Evolutionary conservation across 164 flowering plant species (phyloP).

Genomic region (Paratinospora sagittata): DNA sequence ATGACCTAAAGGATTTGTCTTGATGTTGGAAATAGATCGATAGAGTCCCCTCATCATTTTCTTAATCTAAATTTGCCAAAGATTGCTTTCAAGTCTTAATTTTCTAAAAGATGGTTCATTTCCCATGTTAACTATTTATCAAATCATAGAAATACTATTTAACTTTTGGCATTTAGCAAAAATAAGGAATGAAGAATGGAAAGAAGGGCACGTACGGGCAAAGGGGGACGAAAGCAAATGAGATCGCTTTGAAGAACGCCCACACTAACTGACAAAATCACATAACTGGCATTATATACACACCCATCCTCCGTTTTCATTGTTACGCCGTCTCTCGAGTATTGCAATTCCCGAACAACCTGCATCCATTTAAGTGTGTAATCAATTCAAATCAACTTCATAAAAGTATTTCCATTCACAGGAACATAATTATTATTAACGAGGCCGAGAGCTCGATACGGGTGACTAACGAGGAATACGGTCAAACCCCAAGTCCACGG

Average conservation of each 20-base stretch:
- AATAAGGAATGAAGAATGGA: not conserved
- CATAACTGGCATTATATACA: conserved; percentile 63
- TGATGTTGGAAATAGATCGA: no score
- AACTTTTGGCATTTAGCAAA: no score
- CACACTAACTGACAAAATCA: conserved; percentile 78
- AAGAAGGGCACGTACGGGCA: conserved; percentile 57
- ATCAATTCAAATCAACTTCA: no score
- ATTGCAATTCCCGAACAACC: conserved; percentile 83
- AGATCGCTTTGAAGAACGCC: conserved; percentile 91
- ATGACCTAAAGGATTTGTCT: no score
- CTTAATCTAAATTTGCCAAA: no score
- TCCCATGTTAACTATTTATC: no score
- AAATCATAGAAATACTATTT: no score
- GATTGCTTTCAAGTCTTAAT: no score
- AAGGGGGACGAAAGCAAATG: conserved; percentile 65
- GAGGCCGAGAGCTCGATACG: not conserved
- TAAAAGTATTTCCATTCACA: no score
- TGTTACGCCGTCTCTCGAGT: conserved; percentile 68
- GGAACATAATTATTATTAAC: no score
- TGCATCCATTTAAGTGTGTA: conserved; percentile 24
- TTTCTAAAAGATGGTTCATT: no score
- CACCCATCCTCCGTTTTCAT: conserved; percentile 81
- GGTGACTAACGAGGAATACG: not conserved
- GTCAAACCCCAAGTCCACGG: not conserved
- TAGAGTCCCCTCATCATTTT: no score